phyloP scores from a whole-genome alignment of 2,329 filamentous ascomycete species.

The Alternaria novae-zelandiae region DNA sequence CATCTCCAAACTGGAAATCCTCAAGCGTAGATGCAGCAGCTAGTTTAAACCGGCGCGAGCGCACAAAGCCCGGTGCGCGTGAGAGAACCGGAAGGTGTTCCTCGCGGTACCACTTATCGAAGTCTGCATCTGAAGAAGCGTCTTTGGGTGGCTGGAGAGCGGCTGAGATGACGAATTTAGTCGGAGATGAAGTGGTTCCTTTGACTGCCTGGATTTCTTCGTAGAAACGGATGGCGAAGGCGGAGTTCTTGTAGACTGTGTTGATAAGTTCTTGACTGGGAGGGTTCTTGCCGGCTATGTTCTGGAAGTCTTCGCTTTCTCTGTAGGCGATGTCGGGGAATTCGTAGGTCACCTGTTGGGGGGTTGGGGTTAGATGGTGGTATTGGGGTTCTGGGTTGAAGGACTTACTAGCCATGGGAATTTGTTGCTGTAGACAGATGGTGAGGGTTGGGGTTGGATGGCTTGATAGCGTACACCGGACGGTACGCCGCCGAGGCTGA shows the following conservation, averaged over 20 bases:
- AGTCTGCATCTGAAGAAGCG: constrained; percentile 9
- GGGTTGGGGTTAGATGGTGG: neutral
- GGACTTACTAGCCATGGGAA: constrained; percentile 28
- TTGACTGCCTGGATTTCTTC: constrained; percentile 10
- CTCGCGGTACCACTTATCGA: constrained; percentile 30
- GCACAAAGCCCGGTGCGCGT: constrained; percentile 21
- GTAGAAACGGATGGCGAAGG: constrained; percentile 40
- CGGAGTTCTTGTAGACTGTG: constrained; percentile 29
- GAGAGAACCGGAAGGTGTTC: constrained; percentile 23
- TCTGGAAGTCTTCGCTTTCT: constrained; percentile 26
- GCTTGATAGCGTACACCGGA: constrained; percentile 34
- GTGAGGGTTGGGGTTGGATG: constrained; percentile 8
- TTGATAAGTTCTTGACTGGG: constrained; percentile 27
- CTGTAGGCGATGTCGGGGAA: constrained; percentile 32
- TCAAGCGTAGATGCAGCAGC: constrained; percentile 26
- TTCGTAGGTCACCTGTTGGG: constrained; percentile 30
- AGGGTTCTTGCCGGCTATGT: constrained; percentile 28
- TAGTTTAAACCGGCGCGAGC: constrained; percentile 27
- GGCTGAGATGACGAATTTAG: constrained; percentile 21
- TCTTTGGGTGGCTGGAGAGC: constrained; percentile 12
- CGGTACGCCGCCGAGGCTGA: constrained; percentile 29
- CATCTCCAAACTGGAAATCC: constrained; percentile 20
- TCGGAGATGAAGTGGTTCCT: neutral
- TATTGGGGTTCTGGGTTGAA: neutral
- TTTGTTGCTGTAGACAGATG: constrained; percentile 1